Base-by-base conservation (phyloP, 2,329 filamentous ascomycete genomes). In the Cadophora sp. region DNA sequence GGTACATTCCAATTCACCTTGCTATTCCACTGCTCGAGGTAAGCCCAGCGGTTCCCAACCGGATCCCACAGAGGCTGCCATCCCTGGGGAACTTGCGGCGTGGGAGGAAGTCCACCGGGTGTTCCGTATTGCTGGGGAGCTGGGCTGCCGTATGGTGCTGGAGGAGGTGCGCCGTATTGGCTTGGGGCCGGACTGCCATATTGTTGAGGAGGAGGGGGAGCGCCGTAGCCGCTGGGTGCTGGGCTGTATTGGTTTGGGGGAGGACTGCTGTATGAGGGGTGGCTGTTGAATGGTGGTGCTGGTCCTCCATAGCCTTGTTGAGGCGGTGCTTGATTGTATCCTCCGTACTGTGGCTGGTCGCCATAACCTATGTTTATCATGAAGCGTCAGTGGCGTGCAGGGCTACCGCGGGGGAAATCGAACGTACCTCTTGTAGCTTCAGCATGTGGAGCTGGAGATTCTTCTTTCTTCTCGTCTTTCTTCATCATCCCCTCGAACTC, bases 31-130 rank as follows among this genome's bases (percentile, higher is more conserved):
- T 51, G 22, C 55, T 91, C 88, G 66, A 88, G 82, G 75, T 89
- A 92, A 80, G 87, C 91, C 81, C 87, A 91, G 65, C 87, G 86
- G 75, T 89, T 86, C 68, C 83, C 81, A 67, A 81, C 82, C 67
- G 86, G 84, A 72, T 92, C 89, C 79, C 85, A 92, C 77, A 90
- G 85, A 27, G 87, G 82, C 31, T 81, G 80, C 89, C 89, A 92
- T 72, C 89, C 89, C 61, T 82, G 75, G 27, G 89, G 83, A 71
- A 90, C 80, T 69, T 85, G 81, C 27, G 89, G 84, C 3, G 75
- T 69, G 3, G 65, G 60, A 7, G 71, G 71, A 8, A 71, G 64
- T 26, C 53, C 63, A n/a, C 62, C 73, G 2, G 76, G 77, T 26
- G 74, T 68, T 14, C 62, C 66, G 27, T 61, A 58, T 9, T 59